phyloP scores from a whole-genome alignment of 2,329 filamentous ascomycete species.

The Cladophialophora bantiana region DNA sequence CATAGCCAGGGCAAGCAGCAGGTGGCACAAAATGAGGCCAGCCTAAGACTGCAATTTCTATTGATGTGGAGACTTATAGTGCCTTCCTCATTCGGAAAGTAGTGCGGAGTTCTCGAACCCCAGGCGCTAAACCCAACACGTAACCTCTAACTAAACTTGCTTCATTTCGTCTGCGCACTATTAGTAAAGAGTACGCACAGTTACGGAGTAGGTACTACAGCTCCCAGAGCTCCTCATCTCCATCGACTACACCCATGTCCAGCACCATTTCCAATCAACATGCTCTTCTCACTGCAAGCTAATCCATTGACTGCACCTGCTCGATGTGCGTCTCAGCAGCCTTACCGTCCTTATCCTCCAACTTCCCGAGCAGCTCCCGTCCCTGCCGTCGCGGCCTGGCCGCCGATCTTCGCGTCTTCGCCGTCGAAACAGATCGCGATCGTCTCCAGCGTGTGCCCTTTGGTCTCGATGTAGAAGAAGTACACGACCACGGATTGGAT shows the following conservation, averaged over 20 bases:
- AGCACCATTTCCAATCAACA: background rate
- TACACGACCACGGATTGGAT: conserved; percentile 46
- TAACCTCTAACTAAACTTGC: conserved; percentile 3
- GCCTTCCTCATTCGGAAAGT: conserved; percentile 1
- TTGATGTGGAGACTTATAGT: background rate
- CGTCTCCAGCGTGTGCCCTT: conserved; percentile 46
- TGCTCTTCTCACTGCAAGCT: background rate
- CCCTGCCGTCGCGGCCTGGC: conserved; percentile 21
- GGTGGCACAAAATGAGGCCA: background rate
- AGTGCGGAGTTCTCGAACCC: background rate
- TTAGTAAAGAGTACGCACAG: no score
- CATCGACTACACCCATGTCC: background rate
- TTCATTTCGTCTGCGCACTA: background rate
- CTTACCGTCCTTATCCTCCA: conserved; percentile 18
- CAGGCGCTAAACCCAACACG: background rate
- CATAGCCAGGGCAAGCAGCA: background rate
- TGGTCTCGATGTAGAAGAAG: conserved; percentile 47
- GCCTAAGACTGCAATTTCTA: background rate
- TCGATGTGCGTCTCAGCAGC: conserved; percentile 9
- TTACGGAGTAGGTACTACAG: no score
- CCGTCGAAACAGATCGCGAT: conserved; percentile 42
- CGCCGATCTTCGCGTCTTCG: conserved; percentile 19
- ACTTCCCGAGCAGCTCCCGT: conserved; percentile 13
- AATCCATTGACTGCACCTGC: conserved; percentile 6
- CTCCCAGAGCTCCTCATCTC: no score